Percentiles rank a stretch among this genome's conserved stretches.
phyloP scores from a whole-genome alignment of 192 early-diverging fungal genomes.

The Coemansia furcata region DNA sequence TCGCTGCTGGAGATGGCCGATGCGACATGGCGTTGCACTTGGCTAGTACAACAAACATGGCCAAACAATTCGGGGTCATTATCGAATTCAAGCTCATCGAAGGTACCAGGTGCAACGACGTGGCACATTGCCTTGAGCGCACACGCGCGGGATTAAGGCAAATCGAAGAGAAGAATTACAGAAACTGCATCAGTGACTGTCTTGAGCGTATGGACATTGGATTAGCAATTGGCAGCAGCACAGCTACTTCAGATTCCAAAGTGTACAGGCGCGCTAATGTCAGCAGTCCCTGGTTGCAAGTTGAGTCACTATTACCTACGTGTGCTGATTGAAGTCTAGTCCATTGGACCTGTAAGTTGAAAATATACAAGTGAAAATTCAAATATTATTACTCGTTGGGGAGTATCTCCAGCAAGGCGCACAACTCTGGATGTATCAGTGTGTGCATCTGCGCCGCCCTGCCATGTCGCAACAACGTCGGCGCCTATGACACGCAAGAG shows the following conservation, averaged over 20 bases:
- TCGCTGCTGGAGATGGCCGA: slow-evolving; percentile 2
- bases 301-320: too few relatives aligned
- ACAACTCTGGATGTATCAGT: too few relatives aligned
- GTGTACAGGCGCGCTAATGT: slow-evolving; percentile 1
- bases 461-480: too few relatives aligned
- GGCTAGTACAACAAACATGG: background rate
- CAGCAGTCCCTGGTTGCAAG: too few relatives aligned
- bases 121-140: background rate
- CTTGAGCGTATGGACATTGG: slow-evolving; percentile 3
- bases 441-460: too few relatives aligned
- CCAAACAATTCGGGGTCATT: slow-evolving; percentile 4
- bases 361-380: too few relatives aligned
- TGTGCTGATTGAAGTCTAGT: too few relatives aligned
- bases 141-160: background rate
- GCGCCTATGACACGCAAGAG: too few relatives aligned
- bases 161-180: background rate
- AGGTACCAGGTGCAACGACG: background rate
- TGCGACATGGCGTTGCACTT: slow-evolving; percentile 17
- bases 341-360: too few relatives aligned
- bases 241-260: background rate
- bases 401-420: too few relatives aligned
- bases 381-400: too few relatives aligned
- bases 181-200: background rate
- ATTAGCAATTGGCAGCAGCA: slow-evolving; percentile 5
- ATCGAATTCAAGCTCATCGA: slow-evolving; percentile 11